Evolutionary conservation across 768 basidiomycete species (phyloP), one percentile per base, ranked within the genome.

Genomic region (Auricularia sp.): DNA sequence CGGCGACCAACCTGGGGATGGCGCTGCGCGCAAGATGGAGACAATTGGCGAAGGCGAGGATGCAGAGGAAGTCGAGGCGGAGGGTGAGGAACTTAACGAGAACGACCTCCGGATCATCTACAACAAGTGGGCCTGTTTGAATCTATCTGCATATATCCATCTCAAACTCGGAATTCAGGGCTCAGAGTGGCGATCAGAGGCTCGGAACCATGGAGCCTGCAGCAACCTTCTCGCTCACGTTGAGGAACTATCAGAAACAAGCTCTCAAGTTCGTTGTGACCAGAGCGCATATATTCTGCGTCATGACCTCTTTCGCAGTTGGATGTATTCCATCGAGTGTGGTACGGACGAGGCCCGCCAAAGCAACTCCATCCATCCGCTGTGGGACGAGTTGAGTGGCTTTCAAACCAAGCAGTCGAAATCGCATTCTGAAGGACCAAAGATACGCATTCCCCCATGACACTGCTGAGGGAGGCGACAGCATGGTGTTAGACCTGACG

Each of bases 231-330:
- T 80, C 82, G 0, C 76, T 95, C 42, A 85, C 80, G 2, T 76
- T 96, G 34, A 83, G 92, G 58, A 86, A 85, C 44, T 98, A 98
- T 75, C 96, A 98, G 72, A 96, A 94, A 71, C 96, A 98, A 75
- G 96, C 94, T 0, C 77, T 98, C 58, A 78, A 78, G 87, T 91
- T 63, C 7, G 62, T 35, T 35, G 29, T 29, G 29, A 34, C 54
- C n/a, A 35, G n/a, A 42, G 16, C 8, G 16, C 44, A 14, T 1
- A 37, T 42, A 54, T 56, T 33, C 14, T 33, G 11, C 14, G 8
- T 18, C 33, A 61, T 39, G 65, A 68, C 63, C 24, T 61, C 14
- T n/a, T 29, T 37, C 61, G 14, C 65, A 92, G 91, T 44, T 98
- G 95, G 95, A 94, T 97, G 94, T 78, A 85, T 68, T 89, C 90